These are phyloP conservation scores for Aspergillus chevalieri DNA, from an alignment of 2,329 filamentous ascomycete genomes.

Conservation along the genomic window DNA sequence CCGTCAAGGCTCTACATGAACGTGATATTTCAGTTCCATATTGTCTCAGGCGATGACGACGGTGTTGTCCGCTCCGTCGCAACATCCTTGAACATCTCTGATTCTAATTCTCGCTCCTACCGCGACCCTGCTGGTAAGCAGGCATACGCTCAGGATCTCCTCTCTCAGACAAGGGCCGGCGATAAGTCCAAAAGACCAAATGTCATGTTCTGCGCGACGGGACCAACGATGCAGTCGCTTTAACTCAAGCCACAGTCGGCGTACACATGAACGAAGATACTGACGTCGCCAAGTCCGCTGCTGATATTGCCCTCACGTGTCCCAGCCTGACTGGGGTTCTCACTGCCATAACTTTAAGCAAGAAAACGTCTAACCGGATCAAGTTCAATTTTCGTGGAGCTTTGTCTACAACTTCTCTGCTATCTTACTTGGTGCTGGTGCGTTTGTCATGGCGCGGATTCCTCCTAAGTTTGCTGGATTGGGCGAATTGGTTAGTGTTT, in stretches of 20 bases:
- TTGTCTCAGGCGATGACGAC: slow-evolving; percentile 54
- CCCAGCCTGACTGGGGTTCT: slow-evolving; percentile 52
- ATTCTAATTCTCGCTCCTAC: slow-evolving; percentile 37
- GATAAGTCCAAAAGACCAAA: slow-evolving; percentile 18
- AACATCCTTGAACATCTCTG: slow-evolving; percentile 19
- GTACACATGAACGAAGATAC: slow-evolving; percentile 59
- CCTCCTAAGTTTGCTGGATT: slow-evolving; percentile 61
- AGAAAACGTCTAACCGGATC: slow-evolving; percentile 44
- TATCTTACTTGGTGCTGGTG: slow-evolving; percentile 60
- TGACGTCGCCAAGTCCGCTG: slow-evolving; percentile 61
- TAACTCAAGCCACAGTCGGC: slow-evolving; percentile 65
- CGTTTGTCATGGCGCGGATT: slow-evolving; percentile 55
- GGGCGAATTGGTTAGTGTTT: slow-evolving; percentile 67
- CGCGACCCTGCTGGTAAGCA: slow-evolving; percentile 52
- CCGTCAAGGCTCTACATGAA: slow-evolving; percentile 46
- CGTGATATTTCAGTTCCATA: slow-evolving; percentile 47
- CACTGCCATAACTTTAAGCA: slow-evolving; percentile 51
- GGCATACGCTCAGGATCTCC: slow-evolving; percentile 43
- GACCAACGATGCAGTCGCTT: slow-evolving; percentile 69
- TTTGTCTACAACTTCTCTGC: slow-evolving; percentile 65
- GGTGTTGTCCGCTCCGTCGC: slow-evolving; percentile 47
- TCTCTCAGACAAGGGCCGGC: slow-evolving; percentile 1
- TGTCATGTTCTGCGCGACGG: slow-evolving; percentile 69
- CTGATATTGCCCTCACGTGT: slow-evolving; percentile 63
- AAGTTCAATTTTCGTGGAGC: slow-evolving; percentile 66